A percentile compares a stretch with the other conserved stretches of the same genome.
phyloP scores from a whole-genome alignment of 805 yeast species.

The Isabelozyma pseudorhagii region DNA sequence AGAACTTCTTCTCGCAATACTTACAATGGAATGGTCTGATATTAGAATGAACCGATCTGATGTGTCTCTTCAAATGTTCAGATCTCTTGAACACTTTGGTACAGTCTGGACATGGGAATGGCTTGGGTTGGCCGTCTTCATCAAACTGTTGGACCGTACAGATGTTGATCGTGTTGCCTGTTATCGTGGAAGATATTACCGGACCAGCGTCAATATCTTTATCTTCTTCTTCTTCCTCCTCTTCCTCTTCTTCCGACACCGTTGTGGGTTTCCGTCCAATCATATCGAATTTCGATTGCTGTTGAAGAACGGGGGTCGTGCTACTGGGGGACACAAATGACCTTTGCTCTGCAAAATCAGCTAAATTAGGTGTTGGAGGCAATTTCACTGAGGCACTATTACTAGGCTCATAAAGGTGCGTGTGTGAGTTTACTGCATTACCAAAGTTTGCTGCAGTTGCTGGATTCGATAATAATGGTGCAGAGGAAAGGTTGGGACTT shows the following conservation, averaged over 20 bases:
- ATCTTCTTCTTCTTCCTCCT: slow-evolving; percentile 1
- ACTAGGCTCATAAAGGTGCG: too few relatives aligned
- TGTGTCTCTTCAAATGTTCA: slow-evolving; percentile 42
- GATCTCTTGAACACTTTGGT: slow-evolving; percentile 41
- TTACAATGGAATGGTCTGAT: slow-evolving; percentile 44
- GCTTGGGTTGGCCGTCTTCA: slow-evolving; percentile 15
- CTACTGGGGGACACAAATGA: too few relatives aligned
- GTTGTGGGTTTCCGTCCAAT: background rate
- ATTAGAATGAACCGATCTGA: slow-evolving; percentile 42
- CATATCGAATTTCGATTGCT: background rate
- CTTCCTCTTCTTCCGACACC: slow-evolving; percentile 2
- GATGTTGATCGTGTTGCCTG: background rate
- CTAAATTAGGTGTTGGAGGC: too few relatives aligned
- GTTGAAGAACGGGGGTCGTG: background rate
- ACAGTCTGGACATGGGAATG: slow-evolving; percentile 42
- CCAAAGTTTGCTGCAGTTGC: too few relatives aligned
- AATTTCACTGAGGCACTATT: too few relatives aligned
- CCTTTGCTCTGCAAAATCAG: too few relatives aligned
- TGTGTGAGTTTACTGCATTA: too few relatives aligned
- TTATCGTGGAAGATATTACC: background rate
- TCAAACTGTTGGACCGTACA: background rate
- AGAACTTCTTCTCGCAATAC: slow-evolving; percentile 42
- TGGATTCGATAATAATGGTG: too few relatives aligned
- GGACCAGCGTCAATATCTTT: slow-evolving; percentile 1
- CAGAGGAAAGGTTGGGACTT: too few relatives aligned